Base-by-base conservation (phyloP, 257 asterid species). In the Lithospermum erythrorhizon region DNA sequence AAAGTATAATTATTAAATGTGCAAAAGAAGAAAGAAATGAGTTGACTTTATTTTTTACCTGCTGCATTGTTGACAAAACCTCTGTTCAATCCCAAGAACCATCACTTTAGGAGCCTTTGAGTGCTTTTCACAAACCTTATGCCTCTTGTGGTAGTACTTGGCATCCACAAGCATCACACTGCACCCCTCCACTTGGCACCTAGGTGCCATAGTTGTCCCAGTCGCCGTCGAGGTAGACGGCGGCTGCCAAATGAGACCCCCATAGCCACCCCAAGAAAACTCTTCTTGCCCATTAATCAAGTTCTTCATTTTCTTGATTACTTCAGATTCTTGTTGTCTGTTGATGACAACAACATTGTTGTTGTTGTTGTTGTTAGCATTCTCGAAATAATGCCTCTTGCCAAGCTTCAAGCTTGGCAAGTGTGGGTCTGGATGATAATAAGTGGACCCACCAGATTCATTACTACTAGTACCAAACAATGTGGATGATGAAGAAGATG, bases 11-110 rank as follows among this genome's bases (percentile, higher is more conserved):
- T 35, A 35, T 7, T 9, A 30, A 45, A n/a, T 13, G 25, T 6
- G 13, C 21, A 5, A 21, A 54, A 32, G 18, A 7, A 53, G 18
- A 21, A 18, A 10, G 23, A 23, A 3, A 30, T 20, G 53, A 20
- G 52, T 51, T 10, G 7, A 61, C 9, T 8, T 6, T n/a, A n/a
- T n/a, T n/a, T 4, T 6, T 3, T n/a, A 81, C 95, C 90, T 82
- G 87, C 94, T 82, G 65, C 94, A 80, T 74, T 84, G 94, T 47
- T 87, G 95, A 75, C 90, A 87, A 68, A 87, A 87, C 11, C 95
- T 79, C 62, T 84, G 95, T 14, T 76, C 77, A 15, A 67, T 65
- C 37, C 90, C 94, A n/a, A 52, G 79, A 55, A 87, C 76, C 30
- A 76, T 68, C 5, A 78, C 95, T 57, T 52, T 72, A 0, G 95